Evolutionary conservation across 768 basidiomycete species (phyloP).

Genomic region (Serendipita indica): DNA sequence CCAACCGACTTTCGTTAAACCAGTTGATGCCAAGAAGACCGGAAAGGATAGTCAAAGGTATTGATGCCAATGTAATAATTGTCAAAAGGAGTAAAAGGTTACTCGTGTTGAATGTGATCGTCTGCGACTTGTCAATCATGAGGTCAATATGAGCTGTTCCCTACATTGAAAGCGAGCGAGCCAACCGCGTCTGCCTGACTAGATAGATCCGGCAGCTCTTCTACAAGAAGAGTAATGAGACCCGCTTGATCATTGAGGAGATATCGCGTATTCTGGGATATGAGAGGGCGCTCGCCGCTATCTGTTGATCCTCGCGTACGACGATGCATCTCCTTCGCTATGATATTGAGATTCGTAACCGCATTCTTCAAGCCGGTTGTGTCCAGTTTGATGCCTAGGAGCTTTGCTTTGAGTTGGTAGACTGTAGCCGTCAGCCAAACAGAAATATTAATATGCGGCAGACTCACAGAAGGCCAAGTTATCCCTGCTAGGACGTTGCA

Average conservation of each 20-base stretch:
- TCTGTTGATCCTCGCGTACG: background rate
- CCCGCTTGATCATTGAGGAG: background rate
- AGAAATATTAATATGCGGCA: background rate
- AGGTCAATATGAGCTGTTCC: background rate
- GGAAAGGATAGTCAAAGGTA: background rate
- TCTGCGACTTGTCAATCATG: background rate
- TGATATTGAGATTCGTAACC: background rate
- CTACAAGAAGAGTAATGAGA: background rate
- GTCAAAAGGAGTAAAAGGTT: background rate
- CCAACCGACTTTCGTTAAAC: background rate
- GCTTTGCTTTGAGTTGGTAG: background rate
- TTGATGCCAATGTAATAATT: background rate
- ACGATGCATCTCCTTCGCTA: background rate
- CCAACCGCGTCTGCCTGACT: background rate
- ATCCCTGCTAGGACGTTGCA: background rate
- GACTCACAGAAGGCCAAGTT: background rate
- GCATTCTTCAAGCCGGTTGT: background rate
- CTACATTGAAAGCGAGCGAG: background rate
- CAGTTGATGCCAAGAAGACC: background rate
- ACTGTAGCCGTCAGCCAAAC: background rate
- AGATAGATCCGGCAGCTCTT: background rate
- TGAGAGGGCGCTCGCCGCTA: background rate
- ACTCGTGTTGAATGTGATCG: background rate
- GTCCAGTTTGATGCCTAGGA: constrained; percentile 4
- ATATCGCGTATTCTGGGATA: background rate